Base-by-base conservation (phyloP, 2,329 filamentous ascomycete genomes). In the Nigrospora oryzae region DNA sequence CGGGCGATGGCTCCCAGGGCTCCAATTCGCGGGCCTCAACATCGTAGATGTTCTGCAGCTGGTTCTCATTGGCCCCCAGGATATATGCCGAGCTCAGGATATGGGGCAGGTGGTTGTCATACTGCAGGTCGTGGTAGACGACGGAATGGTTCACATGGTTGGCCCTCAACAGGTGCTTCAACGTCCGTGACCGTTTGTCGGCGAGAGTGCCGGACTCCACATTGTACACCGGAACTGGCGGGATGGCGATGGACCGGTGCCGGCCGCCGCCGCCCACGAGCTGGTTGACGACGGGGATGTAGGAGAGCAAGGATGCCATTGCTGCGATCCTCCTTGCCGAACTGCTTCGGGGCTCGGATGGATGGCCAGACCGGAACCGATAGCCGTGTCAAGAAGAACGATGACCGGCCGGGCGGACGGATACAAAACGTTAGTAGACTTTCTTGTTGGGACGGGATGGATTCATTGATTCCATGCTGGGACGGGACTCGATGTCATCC, bases 141-240 rank as follows among this genome's bases (percentile, higher is more conserved):
- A 97, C 83, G 31, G 89, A 81, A 65, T 95, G 79, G 61, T 93
- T 95, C 53, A 84, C 83, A 67, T 98, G 93, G 62, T 97, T 97
- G 43, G 90, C 84, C 63, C 86, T 88, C 49, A 98, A 64, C 13
- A 98, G 72, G 65, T 97, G 89, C 68, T 95, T 96, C 49, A 98
- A 73, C 16, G 87, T 87, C 49, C 91, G 75, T 15, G 85, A 81
- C 46, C 86, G 75, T 63, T 88, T 91, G 59, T 94, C 89, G 10
- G 82, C 75, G 23, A 28, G 23, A 6, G 23, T 7, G 40, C 81
- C 75, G 5, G 83, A 84, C 67, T 97, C 91, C 55, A 95, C 77
- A 62, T 86, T 79, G 65, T 94, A 81, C 46, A 88, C 73, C 51
- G 86, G 71, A 45, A 91, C 83, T 0, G 85, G 71, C 10, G 84